Base-by-base conservation (phyloP, 106 monocot species). In the Amphibolis antarctica region DNA sequence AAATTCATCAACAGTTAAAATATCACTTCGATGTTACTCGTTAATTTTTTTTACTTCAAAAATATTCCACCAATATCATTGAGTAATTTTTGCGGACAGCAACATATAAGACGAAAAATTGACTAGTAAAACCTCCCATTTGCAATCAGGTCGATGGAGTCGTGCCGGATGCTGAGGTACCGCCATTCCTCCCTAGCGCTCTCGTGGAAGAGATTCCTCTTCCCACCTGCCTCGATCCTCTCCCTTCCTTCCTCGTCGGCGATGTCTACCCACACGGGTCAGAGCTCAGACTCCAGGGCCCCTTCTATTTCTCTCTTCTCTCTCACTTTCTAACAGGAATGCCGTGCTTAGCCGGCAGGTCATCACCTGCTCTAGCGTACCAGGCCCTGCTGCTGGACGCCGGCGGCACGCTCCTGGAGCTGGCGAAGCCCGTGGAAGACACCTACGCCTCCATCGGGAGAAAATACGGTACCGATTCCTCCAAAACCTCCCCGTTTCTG, bases 331-430 rank as follows among this genome's bases (percentile, higher is more conserved):
- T 36, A 36, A 36, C 36, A 36, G 36, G 7, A 36, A 36, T 4
- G 36, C 10, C 15, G 17, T 17, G 18, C 9, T 18, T 44, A 23
- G 27, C 31, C 20, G 13, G 15, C n/a, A n/a, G 2, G 29, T 36
- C 28, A 20, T 5, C 26, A 18, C 64, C 49, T 47, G 21, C 65
- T 55, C 83, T 76, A 63, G 68, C 71, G 50, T 99, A 91, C 70
- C 85, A 84, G 6, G 91, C 87, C 9, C 56, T 99, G 74, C 79
- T 93, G 49, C 64, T 93, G 75, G 93, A 93, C 51, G 93, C 93
- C 28, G 85, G 85, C 7, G 93, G 93, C 61, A 99, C 98, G 28
- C 81, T 91, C 42, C 79, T 91, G 46, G 91, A 85, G 85, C 72
- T 88, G 17, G 78, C 85, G 49, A 70, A 42, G 44, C 98, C 98